Evolutionary conservation across 1,284 basidiomycete species (phyloP), one percentile per base, ranked within the genome.

Genomic region (Pyrrhoderma noxium): DNA sequence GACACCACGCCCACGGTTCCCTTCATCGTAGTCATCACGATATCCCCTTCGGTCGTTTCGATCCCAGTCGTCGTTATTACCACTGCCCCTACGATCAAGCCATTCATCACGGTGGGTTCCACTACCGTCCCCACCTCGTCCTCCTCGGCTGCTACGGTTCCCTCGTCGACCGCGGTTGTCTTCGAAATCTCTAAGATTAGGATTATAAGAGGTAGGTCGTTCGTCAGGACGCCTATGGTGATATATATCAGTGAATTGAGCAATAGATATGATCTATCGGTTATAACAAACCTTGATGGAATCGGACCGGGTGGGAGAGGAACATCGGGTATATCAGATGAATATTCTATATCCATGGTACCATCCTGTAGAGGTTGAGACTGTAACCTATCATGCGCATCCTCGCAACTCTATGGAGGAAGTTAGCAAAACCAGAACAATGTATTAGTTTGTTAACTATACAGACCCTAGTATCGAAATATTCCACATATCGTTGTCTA

Each of bases 401-500:
- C 80, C 34, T 80, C 82, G 55, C 82, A 86, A 42, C 80, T 84
- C 87, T 84, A 59, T 52, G 54, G 44, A 21, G 56, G 34, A 36
- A 7, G 45, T 18, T 45, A 38, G n/a, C 35, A 31, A 8, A 19
- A 18, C 43, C 35, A 44, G 56, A 37, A 45, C 31, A 50, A 54
- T 11, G 45, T 40, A 18, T 2, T 36, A n/a, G n/a, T 5, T 31
- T 31, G 45, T 9, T 52, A 21, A 25, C 31, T 22, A 2, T 14
- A 60, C 79, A 65, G 56, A 87, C 91, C 62, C 93, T 73, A 40
- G 78, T 88, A 64, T 96, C 93, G 63, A 85, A 96, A 62, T 81
- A 93, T 64, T 96, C 93, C 11, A 96, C 83, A 57, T 89, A 82
- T 52, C 85, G 80, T 62, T 89, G 83, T 59, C 90, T 93, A 53